Conservation (phyloP, 1,139 yeast species). For the Arxiozyma heterogenica region DNA sequence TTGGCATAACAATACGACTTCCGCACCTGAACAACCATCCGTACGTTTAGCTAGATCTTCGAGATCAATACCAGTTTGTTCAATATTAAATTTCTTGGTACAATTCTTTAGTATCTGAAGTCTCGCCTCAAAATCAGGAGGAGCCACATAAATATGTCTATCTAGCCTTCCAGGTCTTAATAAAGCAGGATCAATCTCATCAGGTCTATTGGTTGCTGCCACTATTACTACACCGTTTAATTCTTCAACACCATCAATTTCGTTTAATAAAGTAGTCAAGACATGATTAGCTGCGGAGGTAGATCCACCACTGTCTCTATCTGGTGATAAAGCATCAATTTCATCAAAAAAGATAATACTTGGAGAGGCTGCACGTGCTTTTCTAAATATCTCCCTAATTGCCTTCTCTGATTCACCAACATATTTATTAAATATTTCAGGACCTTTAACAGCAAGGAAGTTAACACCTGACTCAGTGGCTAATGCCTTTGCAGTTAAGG, state of each 20-base stretch:
- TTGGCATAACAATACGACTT: conserved; percentile 81
- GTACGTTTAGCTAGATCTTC: conserved; percentile 50
- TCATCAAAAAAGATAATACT: conserved; percentile 91
- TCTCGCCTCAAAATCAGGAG: conserved; percentile 78
- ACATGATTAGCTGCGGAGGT: conserved; percentile 79
- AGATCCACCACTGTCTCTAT: conserved; percentile 51
- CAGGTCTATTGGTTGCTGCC: conserved; percentile 94
- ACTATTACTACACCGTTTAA: conserved; percentile 84
- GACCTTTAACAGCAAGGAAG: conserved; percentile 90
- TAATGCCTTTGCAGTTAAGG: conserved; percentile 85
- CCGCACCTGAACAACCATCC: conserved; percentile 95
- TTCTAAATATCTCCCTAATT: conserved; percentile 78
- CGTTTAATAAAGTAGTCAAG: conserved; percentile 78
- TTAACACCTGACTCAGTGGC: conserved; percentile 93
- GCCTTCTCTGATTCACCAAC: conserved; percentile 93
- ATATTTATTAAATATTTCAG: conserved; percentile 85
- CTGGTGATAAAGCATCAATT: conserved; percentile 81
- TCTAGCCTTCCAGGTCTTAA: conserved; percentile 92
- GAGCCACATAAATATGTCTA: conserved; percentile 82
- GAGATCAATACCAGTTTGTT: conserved; percentile 39
- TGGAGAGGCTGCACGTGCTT: conserved; percentile 90
- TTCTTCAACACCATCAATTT: conserved; percentile 94
- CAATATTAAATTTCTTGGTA: conserved; percentile 45
- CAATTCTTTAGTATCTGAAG: conserved; percentile 64
- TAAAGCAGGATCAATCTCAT: conserved; percentile 82